phyloP scores from a whole-genome alignment of 1,284 basidiomycete genomes.

The Ustilago lituana region DNA sequence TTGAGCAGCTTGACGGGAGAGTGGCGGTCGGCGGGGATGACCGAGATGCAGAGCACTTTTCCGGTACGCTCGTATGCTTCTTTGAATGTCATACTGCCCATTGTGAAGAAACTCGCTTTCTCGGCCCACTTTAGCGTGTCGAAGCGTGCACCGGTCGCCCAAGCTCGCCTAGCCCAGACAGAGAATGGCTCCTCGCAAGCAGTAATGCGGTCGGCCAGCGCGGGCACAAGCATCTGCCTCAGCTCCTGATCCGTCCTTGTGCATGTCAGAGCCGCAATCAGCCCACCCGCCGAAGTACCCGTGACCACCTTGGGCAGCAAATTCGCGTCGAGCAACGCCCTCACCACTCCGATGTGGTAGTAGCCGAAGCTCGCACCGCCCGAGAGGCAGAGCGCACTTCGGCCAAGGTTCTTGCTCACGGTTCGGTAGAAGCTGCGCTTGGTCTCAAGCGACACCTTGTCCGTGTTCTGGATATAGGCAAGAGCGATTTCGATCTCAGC shows the following conservation, averaged over 20 bases:
- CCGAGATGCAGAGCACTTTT: conserved; percentile 87
- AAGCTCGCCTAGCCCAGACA: conserved; percentile 80
- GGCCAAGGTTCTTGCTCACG: conserved; percentile 86
- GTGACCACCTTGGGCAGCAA: conserved; percentile 86
- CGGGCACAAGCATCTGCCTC: conserved; percentile 71
- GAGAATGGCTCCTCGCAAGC: conserved; percentile 81
- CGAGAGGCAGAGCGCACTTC: conserved; percentile 88
- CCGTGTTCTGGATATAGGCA: conserved; percentile 47
- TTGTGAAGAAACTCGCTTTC: conserved; percentile 82
- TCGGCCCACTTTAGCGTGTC: conserved; percentile 87
- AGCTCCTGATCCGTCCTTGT: conserved; percentile 91
- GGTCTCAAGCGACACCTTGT: conserved; percentile 79
- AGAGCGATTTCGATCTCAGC: conserved; percentile 55
- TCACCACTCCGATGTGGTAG: conserved; percentile 85
- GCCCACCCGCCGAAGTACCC: conserved; percentile 91
- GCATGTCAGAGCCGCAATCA: conserved; percentile 77
- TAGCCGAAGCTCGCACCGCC: conserved; percentile 95
- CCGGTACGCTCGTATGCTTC: conserved; percentile 95
- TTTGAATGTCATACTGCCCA: conserved; percentile 91
- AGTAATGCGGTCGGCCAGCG: conserved; percentile 80
- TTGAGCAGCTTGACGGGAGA: conserved; percentile 91
- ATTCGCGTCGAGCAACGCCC: conserved; percentile 86
- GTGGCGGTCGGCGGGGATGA: conserved; percentile 92
- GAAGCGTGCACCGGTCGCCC: conserved; percentile 90
- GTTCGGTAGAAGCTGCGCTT: conserved; percentile 92